Base-by-base conservation (phyloP, 768 basidiomycete genomes). In the Pholiota conissans region DNA sequence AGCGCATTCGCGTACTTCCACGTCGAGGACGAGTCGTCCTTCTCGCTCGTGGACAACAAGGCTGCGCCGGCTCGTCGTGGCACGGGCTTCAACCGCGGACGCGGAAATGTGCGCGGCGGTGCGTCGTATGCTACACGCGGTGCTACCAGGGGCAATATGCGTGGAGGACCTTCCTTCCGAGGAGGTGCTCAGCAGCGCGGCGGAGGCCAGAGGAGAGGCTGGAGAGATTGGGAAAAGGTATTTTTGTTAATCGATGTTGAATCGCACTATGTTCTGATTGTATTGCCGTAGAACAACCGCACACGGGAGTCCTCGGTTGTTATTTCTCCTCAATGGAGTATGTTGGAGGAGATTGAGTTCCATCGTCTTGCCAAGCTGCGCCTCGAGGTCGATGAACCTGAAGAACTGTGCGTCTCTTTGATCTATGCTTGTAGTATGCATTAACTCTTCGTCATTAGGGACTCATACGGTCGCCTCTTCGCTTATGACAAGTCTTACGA, bases 321-420 rank as follows among this genome's bases (percentile, higher is more conserved):
- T 24, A 96, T 99, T 65, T 90, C 89, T 49, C 85, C 91, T 18
- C 86, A 90, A 60, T 99, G 97, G 97, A 75, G 80, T n/a, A 89
- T 97, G 83, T 77, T 97, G 48, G 97, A 99, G 74, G 97, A 99
- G 76, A 88, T 99, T 65, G 95, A 98, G 70, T 98, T 98, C 77
- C 84, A 91, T 74, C 87, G 96, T 52, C 79, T 99, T 57, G 75
- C 87, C 11, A 99, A 98, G 74, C 79, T 98, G 61, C 83, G 92
- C 49, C 84, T 99, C n/a, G 93, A 94, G 55, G 94, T 98, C 18
- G 93, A 96, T 63, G 89, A 93, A 37, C 91, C 89, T 10, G 93
- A 97, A 65, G 87, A 93, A 61, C 72, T 98, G 95, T 97, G 64
- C 68, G 90, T 76, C 5, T 34, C n/a, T 7, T 37, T 32, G 2